Conservation (phyloP, 495 filamentous ascomycete species). For the Recurvomyces mirabilis region DNA sequence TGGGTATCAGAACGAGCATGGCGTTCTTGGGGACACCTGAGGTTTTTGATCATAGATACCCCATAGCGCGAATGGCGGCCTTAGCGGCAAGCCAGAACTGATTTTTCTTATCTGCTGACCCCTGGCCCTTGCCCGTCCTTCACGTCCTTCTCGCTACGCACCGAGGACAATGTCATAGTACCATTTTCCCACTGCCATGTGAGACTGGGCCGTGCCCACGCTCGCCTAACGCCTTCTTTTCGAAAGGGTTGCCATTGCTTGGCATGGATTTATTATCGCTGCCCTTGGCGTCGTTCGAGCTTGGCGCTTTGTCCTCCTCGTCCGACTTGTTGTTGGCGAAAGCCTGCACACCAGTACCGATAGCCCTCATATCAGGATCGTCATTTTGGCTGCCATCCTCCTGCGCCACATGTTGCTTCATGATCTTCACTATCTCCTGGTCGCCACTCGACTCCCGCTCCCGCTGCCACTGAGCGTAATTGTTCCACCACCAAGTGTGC, state of each 20-base stretch:
- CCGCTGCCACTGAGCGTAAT: conserved; percentile 26
- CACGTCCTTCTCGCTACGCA: background rate
- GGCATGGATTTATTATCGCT: background rate
- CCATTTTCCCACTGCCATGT: background rate
- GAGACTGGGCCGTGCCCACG: conserved; percentile 9
- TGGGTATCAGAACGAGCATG: too few relatives aligned
- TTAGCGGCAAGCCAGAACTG: too few relatives aligned
- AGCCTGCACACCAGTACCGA: conserved; percentile 19
- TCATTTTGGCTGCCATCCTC: conserved; percentile 11
- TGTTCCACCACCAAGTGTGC: conserved; percentile 40
- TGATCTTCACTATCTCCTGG: conserved; percentile 7
- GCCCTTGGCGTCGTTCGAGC: background rate
- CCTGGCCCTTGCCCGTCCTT: background rate
- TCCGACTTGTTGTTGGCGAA: conserved; percentile 16
- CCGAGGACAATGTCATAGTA: too few relatives aligned
- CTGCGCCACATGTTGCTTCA: conserved; percentile 6
- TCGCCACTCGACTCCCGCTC: conserved; percentile 7
- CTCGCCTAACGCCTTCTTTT: conserved; percentile 11
- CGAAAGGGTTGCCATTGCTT: background rate
- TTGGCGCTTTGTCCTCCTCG: background rate
- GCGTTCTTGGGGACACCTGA: too few relatives aligned
- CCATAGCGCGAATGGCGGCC: too few relatives aligned
- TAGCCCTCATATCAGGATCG: conserved; percentile 18
- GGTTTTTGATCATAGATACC: too few relatives aligned
- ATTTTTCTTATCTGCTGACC: too few relatives aligned